Base-by-base conservation (phyloP, 2,329 filamentous ascomycete species). In the Aspergillus brunneoviolaceus region DNA sequence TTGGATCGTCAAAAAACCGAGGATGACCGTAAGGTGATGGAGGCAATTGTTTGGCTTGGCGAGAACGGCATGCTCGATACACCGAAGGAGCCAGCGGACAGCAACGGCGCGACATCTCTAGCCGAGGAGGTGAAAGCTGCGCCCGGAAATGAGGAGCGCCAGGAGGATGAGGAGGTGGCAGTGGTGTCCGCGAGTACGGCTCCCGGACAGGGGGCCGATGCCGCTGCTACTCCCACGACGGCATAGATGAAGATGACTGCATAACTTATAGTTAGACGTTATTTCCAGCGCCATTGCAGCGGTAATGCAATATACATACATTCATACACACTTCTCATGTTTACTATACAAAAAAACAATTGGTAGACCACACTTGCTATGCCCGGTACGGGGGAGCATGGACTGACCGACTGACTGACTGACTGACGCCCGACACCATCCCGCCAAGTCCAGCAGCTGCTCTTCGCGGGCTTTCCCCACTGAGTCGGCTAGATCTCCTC, bases 1-100 rank as follows among this genome's bases (percentile, higher is more conserved):
- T 65, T 80, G 48, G 75, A 74, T 35, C 75, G 74, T 52, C 76
- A 81, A 65, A 73, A 74, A 55, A 73, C 77, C 58, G 77, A 80
- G 31, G 75, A 78, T 39, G 69, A 77, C 57, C 74, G 71, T 50
- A 74, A 70, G 48, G 70, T 76, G 11, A 77, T 80, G 74, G 71
- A 75, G 62, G 74, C 74, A 48, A 80, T 81, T 59, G 62, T 68
- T 55, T 76, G 70, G 70, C 65, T 81, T 7, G 79, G 79, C 1
- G 73, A 79, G 49, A 72, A 74, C 51, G 77, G 78, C 33, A 49
- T 76, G 47, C 69, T 81, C 21, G 73, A 75, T 23, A 67, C 67
- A 42, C 60, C 62, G 3, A 49, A 25, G 16, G 27, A 33, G 5
- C 21, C 27, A 10, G 53, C 12, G n/a, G 62, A 59, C 4, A 19